Conservation (phyloP, 169 alveolate species). For the Plasmodium berghei region DNA sequence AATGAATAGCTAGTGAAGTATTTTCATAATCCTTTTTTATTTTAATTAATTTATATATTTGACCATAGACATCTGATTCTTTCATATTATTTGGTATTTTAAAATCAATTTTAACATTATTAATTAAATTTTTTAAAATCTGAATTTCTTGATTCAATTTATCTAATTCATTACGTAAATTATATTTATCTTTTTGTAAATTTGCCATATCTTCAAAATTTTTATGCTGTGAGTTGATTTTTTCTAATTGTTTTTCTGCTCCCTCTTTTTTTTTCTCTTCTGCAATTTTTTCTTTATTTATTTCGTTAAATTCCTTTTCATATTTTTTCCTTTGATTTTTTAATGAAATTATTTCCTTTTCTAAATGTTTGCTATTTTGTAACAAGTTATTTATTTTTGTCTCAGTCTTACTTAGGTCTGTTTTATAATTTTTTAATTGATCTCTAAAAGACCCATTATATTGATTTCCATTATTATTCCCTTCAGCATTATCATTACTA, state of each 20-base stretch:
- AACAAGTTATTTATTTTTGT: conserved; percentile 61
- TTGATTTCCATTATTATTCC: conserved; percentile 10
- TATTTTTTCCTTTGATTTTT: conserved; percentile 73
- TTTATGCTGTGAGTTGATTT: conserved; percentile 60
- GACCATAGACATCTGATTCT: conserved; percentile 77
- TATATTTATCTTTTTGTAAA: conserved; percentile 68
- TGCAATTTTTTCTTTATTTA: conserved; percentile 78
- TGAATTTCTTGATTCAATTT: conserved; percentile 39
- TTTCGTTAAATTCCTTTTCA: conserved; percentile 78
- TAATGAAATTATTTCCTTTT: conserved; percentile 68
- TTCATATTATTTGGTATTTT: conserved; percentile 49
- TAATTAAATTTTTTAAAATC: conserved; percentile 42
- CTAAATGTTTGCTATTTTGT: conserved; percentile 72
- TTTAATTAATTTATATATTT: conserved; percentile 79
- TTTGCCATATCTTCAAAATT: conserved; percentile 59
- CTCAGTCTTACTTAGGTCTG: conserved; percentile 68
- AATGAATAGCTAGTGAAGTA: conserved; percentile 81
- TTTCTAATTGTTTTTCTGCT: conserved; percentile 75
- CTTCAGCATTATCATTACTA: neutral
- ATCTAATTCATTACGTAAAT: conserved; percentile 69
- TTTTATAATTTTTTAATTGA: conserved; percentile 66
- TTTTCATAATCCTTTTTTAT: conserved; percentile 76
- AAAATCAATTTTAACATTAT: conserved; percentile 41
- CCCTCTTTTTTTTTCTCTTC: conserved; percentile 71
- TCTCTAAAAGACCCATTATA: conserved; percentile 81